Evolutionary conservation across 148 eudicot species (phyloP), one percentile per base, ranked within the genome.

Genomic region (Camellia japonica): DNA sequence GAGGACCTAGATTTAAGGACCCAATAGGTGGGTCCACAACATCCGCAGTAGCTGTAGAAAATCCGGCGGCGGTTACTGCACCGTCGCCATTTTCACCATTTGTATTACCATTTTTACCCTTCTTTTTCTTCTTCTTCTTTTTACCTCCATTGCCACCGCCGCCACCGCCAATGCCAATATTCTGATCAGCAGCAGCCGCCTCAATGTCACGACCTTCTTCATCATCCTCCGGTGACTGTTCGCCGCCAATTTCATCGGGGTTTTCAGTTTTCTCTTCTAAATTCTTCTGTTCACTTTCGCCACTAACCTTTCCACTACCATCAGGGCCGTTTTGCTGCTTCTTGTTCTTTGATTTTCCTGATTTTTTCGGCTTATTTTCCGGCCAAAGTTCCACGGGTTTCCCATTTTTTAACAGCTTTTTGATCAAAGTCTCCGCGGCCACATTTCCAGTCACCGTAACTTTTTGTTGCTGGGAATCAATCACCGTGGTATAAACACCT

Each of bases 321-420:
- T 74, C 76, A 1, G 80, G 74, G 67, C 79, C 69, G 62, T 73
- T 83, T 71, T 83, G 75, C 41, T 84, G 77, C 73, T 84, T 83
- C 77, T 77, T 84, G 3, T 83, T 67, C 47, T 84, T 81, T 14
- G 81, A 52, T 70, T 84, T 86, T 15, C 82, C 74, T 9, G 75
- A 46, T 52, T 83, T 74, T 55, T 81, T 77, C 54, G 52, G 63
- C 60, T 81, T 86, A 42, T 69, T 76, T 23, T 85, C 87, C 7
- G 88, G 86, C 88, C 88, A 87, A n/a, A 93, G 80, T 78, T 91
- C 91, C 0, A 97, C 97, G 12, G 86, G 94, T 84, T 95, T 95
- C 23, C 97, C 95, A 1, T 93, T 64, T 70, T 88, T 95, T 0
- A 65, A 47, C 16, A 95, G 95, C 85, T 86, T 93, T 82, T 91